These are phyloP conservation scores for Cyberlindnera euphorbiiphila DNA, from an alignment of 805 yeast genomes.

Conservation along the genomic window DNA sequence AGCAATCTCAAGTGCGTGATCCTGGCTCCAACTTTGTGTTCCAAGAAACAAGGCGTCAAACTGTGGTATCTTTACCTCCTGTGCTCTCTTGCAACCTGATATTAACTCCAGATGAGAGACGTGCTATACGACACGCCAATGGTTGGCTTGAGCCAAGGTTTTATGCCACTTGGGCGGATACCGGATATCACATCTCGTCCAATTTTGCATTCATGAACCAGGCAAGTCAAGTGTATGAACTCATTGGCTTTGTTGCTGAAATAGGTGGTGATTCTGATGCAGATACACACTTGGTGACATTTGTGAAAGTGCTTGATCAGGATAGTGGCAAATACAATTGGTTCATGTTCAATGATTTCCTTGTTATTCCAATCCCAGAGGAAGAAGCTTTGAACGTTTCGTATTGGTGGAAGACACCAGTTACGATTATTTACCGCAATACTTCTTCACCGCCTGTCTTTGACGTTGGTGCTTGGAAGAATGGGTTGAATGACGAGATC, in stretches of 20 bases:
- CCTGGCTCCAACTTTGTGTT: constrained; percentile 49
- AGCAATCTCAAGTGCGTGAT: constrained; percentile 49
- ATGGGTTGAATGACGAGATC: constrained; percentile 54
- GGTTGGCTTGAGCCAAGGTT: constrained; percentile 65
- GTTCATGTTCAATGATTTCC: constrained; percentile 88
- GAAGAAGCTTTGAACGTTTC: constrained; percentile 73
- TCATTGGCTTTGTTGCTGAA: constrained; percentile 69
- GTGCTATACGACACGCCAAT: constrained; percentile 42
- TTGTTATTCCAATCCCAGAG: constrained; percentile 72
- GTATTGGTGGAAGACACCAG: constrained; percentile 81
- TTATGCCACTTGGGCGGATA: constrained; percentile 34
- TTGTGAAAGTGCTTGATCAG: constrained; percentile 42
- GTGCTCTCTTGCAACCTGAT: constrained; percentile 59
- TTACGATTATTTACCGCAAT: constrained; percentile 61
- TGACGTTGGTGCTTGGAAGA: constrained; percentile 45
- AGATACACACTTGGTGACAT: constrained; percentile 58
- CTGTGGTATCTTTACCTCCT: constrained; percentile 57
- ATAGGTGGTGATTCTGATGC: constrained; percentile 42
- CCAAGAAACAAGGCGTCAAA: constrained; percentile 40
- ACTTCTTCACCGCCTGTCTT: constrained; percentile 40
- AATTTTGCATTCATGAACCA: constrained; percentile 13
- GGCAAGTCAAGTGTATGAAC: constrained; percentile 43
- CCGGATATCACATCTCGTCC: constrained; percentile 35
- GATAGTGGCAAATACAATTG: constrained; percentile 41
- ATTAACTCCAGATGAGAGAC: constrained; percentile 51